Conservation (phyloP, 148 eudicot species). For the Bassia scoparia region DNA sequence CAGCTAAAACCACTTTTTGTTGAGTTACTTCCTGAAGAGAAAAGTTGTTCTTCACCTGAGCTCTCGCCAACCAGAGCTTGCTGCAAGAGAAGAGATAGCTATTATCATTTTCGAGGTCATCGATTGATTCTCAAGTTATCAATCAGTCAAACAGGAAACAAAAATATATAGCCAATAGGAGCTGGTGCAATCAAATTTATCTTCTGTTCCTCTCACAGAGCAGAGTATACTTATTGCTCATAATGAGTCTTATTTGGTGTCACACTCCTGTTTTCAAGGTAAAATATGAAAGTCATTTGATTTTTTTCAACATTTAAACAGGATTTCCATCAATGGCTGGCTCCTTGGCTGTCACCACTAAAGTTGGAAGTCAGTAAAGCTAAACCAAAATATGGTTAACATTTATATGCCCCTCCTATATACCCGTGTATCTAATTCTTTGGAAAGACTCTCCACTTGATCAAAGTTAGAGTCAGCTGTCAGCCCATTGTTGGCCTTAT, state of each 20-base stretch:
- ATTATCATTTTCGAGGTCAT: neutral
- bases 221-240: too few relatives aligned
- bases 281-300: neutral
- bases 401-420: neutral
- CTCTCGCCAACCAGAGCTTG: constrained; percentile 95
- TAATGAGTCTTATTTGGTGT: too few relatives aligned
- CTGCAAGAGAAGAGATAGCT: constrained; percentile 39
- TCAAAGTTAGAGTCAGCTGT: neutral
- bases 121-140: neutral
- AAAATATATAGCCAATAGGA: neutral
- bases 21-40: constrained; percentile 57
- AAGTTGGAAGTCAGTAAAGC: neutral
- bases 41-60: constrained; percentile 86
- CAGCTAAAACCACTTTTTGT: constrained; percentile 41
- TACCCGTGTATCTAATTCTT: neutral
- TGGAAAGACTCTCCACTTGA: neutral
- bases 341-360: neutral
- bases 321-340: too few relatives aligned
- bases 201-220: neutral
- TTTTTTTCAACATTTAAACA: too few relatives aligned
- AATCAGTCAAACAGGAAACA: too few relatives aligned
- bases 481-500: neutral
- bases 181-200: neutral
- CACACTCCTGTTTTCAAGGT: neutral
- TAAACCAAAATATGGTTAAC: too few relatives aligned